Evolutionary conservation across 1,139 yeast species (phyloP), one percentile per base, ranked within the genome.

Genomic region (Zygosaccharomyces pseudobailii): DNA sequence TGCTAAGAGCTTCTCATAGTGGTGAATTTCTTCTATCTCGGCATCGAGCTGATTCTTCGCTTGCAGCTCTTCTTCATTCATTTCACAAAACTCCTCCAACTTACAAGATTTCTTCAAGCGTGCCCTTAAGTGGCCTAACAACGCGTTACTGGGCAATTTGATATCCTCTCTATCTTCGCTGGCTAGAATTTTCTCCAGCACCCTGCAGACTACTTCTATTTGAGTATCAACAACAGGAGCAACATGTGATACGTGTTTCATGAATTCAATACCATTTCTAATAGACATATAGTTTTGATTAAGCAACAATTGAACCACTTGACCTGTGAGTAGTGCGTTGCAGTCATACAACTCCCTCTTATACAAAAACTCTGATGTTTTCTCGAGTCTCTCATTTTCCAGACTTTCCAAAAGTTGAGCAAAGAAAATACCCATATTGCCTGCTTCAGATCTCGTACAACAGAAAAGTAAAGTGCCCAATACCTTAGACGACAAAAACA

Each of bases 91-190:
- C 19, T 82, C 85, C 77, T 82, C 77, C 39, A 74, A 56, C 35
- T 75, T 78, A 3, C 82, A 70, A 80, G 92, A 81, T 1, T 70
- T 68, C 34, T 71, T 72, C 7, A 80, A 68, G 40, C 82, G 72
- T 0, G 88, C 78, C 47, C 77, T 80, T 37, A 88, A 66, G 54
- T 84, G 86, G 0, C 94, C 95, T 47, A 80, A 70, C 48, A 89
- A 71, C 1, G 96, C 95, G 57, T 79, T 80, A 0, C 90, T 82
- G 1, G 96, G 83, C 33, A 89, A 71, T 58, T 82, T 85, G 60
- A 90, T 75, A 66, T 90, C 97, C 48, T 87, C 94, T 51, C 97
- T 76, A 3, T 70, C 63, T 57, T 90, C 97, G 1, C 66, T 63
- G 3, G 62, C 55, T 8, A 79, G 65, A 32, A 87, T 76, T 1